Evolutionary conservation across 306 rosid genomes (phyloP), one percentile per base, ranked within the genome.

Genomic region (Begonia loranthoides): DNA sequence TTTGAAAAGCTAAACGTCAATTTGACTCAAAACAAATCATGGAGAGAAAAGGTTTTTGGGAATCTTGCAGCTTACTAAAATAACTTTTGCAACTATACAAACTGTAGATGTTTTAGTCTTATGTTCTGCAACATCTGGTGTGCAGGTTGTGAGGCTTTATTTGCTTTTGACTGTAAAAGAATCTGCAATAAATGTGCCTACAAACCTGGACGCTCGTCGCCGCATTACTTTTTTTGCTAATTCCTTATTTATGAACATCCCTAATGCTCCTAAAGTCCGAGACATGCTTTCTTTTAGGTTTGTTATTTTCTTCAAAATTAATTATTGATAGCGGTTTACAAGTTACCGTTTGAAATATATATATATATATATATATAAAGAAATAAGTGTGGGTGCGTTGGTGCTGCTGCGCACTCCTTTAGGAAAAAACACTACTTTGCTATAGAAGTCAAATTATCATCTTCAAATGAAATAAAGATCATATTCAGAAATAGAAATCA

Each of bases 161-260:
- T 80, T 86, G 77, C 99, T 90, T 67, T 81, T 92, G 70, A 86
- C 93, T 1, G 84, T 83, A 61, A 92, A 92, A 72, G 99, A 92
- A 57, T 92, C 99, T 39, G 99, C 94, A 66, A 86, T 92, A 62
- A 80, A 86, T 76, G 96, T 92, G 45, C 99, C 99, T 47, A 94
- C 74, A 67, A 92, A 92, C 68, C 65, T 92, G 73, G 99, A 92
- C 3, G 99, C 99, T 61, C 96, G 99, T 52, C 87, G 99, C 21
- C 96, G 99, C 51, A 92, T 86, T 58, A 92, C 99, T 33, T 92
- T 92, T 77, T 92, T 92, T 73, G 99, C 99, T 1, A 92, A 92
- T 63, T 92, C 99, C 59, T 75, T 92, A 33, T 92, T 86, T 63
- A 92, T 90, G 99, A 82, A 75, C 56, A 90, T 90, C 94, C 95